Evolutionary conservation across 2,329 filamentous ascomycete genomes (phyloP), one percentile per base, ranked within the genome.

Genomic region (Waltergamsia citrina): DNA sequence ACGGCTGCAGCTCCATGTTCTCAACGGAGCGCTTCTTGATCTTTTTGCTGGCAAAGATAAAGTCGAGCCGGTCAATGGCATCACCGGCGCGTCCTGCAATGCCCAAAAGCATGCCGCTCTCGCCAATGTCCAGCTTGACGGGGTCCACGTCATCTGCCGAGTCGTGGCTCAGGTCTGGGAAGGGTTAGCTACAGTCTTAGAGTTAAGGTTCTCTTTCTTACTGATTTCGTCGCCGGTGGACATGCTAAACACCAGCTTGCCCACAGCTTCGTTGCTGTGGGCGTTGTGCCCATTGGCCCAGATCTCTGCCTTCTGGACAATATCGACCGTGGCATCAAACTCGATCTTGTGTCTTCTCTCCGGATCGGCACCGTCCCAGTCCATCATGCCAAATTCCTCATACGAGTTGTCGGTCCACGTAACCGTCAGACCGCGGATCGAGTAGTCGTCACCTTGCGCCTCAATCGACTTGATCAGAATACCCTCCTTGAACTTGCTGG

Each of bases 81-180:
- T 28, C 24, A 20, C 23, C 24, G 24, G 24, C 12, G 7, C 23
- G 23, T 7, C 33, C 33, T 12, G 14, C 23, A 20, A 34, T 28
- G 18, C 33, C 33, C n/a, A 34, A 17, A 8, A 34, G 33, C 33
- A 34, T 34, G 7, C 33, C 32, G 8, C 7, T 24, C 8, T n/a
- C 8, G 22, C 22, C 22, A 24, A 24, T 24, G n/a, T 29, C 26
- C 8, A 29, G 26, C 10, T 8, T 16, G 8, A 7, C 16, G 9
- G 26, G 26, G 26, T 8, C 8, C 10, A 29, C 15, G 8, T 29
- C 26, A 15, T 29, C 10, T 9, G 9, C 14, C 8, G 8, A 8
- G 26, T 15, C 26, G 26, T 15, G 10, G 10, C 15, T 15, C 10
- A 29, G 10, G 14, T 29, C 30, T 21, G 4, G 15, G 6, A 11